phyloP scores from a whole-genome alignment of 1,284 basidiomycete species.

The Cutaneotrichosporon daszewskae region DNA sequence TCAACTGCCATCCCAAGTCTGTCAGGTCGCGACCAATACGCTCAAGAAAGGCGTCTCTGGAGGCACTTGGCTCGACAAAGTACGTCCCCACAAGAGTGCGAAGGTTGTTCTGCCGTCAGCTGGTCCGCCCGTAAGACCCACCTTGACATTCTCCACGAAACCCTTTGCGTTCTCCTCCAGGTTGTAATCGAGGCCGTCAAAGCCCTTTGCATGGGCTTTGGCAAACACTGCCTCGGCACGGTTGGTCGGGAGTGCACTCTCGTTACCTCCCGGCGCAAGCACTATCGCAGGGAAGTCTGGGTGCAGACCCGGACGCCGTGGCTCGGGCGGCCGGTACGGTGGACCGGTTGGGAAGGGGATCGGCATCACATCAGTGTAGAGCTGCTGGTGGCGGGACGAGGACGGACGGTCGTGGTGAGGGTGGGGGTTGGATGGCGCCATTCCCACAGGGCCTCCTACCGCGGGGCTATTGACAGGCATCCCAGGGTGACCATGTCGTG shows the following conservation, averaged over 20 bases:
- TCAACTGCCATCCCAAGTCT: constrained; percentile 34
- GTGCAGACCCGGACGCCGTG: constrained; percentile 4
- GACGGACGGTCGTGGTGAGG: no score
- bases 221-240: constrained; percentile 6
- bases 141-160: constrained; percentile 46
- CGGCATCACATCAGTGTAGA: constrained; percentile 9
- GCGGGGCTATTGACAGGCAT: no score
- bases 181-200: constrained; percentile 27
- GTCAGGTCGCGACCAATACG: constrained; percentile 35
- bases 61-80: constrained; percentile 24
- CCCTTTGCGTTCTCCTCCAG: constrained; percentile 34
- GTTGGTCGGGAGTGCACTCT: constrained; percentile 3
- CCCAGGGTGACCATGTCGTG: no score
- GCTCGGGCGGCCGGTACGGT: constrained; percentile 8
- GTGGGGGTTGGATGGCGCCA: no score
- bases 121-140: constrained; percentile 19
- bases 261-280: constrained; percentile 4
- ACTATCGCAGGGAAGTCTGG: constrained; percentile 1
- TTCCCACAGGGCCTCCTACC: no score
- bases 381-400: no score
- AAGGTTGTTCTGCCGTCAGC: constrained; percentile 28
- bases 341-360: constrained; percentile 11
- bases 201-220: constrained; percentile 27
- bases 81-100: constrained; percentile 29
- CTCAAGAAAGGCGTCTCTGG: constrained; percentile 39